phyloP scores from a whole-genome alignment of 106 monocot species.

The Apostasia ramifera region DNA sequence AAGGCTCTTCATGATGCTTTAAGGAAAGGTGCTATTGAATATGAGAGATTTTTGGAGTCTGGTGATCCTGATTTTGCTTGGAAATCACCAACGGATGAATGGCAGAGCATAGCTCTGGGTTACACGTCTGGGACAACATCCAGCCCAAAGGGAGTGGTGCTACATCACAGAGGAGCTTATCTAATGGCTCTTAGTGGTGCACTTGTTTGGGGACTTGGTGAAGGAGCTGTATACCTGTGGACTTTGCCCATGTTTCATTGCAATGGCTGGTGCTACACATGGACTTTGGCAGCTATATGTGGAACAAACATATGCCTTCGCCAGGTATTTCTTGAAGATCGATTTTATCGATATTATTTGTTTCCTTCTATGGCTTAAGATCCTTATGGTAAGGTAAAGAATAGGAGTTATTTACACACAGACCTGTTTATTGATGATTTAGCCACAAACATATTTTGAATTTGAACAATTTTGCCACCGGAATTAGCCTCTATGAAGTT shows the following conservation, averaged over 20 bases:
- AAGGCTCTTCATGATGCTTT: conserved; percentile 45
- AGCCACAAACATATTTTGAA: no score
- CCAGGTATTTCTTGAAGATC: conserved; percentile 42
- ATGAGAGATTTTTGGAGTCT: conserved; percentile 67
- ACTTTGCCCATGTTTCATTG: conserved; percentile 97
- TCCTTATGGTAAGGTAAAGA: no score
- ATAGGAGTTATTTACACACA: no score
- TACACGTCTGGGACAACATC: conserved; percentile 96
- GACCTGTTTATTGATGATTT: no score
- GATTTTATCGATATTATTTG: no score
- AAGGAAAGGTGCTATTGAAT: conserved; percentile 75
- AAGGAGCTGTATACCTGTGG: conserved; percentile 89
- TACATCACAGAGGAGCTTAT: conserved; percentile 94
- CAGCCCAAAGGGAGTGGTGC: conserved; percentile 91
- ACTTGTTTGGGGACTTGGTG: conserved; percentile 78
- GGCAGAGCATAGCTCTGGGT: conserved; percentile 92
- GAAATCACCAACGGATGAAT: conserved; percentile 87
- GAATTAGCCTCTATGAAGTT: no score
- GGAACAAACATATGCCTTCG: conserved; percentile 93
- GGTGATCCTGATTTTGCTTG: conserved; percentile 79
- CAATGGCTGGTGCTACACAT: conserved; percentile 91
- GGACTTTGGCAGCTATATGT: conserved; percentile 83
- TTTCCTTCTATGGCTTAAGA: no score
- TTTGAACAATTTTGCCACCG: no score
- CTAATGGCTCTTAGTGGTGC: conserved; percentile 78